phyloP scores from a whole-genome alignment of 331 rosid species.

The Prunus yedoensis region DNA sequence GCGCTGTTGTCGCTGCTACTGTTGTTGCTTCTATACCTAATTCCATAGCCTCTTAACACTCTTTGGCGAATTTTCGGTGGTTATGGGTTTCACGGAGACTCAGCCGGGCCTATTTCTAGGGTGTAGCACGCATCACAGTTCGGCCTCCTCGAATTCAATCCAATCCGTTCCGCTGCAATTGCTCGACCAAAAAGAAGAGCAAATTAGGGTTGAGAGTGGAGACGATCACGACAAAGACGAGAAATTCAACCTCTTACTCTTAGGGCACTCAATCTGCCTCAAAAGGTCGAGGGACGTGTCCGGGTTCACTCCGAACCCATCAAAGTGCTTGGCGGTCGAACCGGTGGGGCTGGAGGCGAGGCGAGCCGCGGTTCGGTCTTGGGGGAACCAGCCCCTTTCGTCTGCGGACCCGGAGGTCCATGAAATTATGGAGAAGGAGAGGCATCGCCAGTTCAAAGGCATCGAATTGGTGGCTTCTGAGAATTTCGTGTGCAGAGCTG shows the following conservation, averaged over 20 bases:
- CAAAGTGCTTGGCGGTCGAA: constrained; percentile 49
- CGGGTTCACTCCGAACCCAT: neutral
- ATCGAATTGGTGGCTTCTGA: constrained; percentile 81
- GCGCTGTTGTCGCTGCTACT: constrained; percentile 46
- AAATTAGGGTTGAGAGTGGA: constrained; percentile 27
- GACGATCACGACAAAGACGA: constrained; percentile 41
- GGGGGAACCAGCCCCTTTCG: constrained; percentile 67
- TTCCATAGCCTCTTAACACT: too few species aligned
- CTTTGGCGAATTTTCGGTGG: neutral
- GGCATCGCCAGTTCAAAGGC: constrained; percentile 56
- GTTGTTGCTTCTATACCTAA: constrained; percentile 43
- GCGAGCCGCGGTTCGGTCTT: constrained; percentile 38
- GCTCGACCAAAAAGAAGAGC: constrained; percentile 37
- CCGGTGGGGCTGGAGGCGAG: constrained; percentile 33
- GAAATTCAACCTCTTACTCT: constrained; percentile 52
- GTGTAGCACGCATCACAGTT: constrained; percentile 35
- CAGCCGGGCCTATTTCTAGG: constrained; percentile 61
- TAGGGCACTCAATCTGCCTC: constrained; percentile 48
- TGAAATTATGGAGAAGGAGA: constrained; percentile 69
- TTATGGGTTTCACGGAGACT: constrained; percentile 45
- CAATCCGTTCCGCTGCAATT: constrained; percentile 36
- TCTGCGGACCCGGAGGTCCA: constrained; percentile 69
- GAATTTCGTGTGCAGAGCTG: constrained; percentile 74
- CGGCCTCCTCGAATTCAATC: constrained; percentile 12
- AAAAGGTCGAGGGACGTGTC: constrained; percentile 52